Percentiles rank a stretch among this genome's conserved stretches.
These are phyloP conservation scores for Bonnemaisonia californica DNA, from an alignment of 31 red algal genomes.

Conservation along the genomic window DNA sequence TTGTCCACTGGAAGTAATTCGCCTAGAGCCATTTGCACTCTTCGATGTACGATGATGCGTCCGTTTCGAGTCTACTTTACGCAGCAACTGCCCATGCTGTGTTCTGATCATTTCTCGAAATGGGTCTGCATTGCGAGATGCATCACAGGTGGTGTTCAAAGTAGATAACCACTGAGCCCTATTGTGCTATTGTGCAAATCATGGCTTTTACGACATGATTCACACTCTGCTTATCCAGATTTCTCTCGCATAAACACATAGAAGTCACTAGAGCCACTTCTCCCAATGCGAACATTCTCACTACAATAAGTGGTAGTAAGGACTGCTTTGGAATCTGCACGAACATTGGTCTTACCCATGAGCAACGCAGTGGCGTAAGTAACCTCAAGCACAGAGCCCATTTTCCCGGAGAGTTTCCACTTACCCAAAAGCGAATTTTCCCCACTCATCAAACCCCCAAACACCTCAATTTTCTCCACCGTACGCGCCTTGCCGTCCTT, in stretches of 20 bases:
- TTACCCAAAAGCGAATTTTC: constrained; percentile 56
- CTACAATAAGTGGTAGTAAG: constrained; percentile 53
- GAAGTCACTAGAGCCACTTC: constrained; percentile 59
- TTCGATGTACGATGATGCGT: no score
- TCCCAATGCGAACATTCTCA: constrained; percentile 45
- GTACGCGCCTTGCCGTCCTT: constrained; percentile 48
- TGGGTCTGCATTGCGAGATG: no score
- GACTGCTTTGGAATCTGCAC: constrained; percentile 66
- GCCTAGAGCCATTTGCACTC: no score
- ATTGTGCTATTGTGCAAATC: no score
- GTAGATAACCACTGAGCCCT: no score
- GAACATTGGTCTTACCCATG: constrained; percentile 43
- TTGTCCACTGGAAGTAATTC: no score
- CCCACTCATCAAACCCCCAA: constrained; percentile 43
- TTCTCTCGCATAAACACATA: constrained; percentile 56
- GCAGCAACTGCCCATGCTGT: no score
- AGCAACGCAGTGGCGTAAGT: constrained; percentile 61
- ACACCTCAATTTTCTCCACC: constrained; percentile 52
- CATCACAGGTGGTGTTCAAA: no score
- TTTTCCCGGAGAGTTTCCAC: constrained; percentile 48
- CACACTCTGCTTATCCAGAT: no score
- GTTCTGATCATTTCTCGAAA: no score
- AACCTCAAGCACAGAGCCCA: constrained; percentile 35
- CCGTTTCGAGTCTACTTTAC: no score
- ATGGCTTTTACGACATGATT: no score